These are phyloP conservation scores for Populus hybrid DNA, from an alignment of 441 rosid genomes.

Conservation along the genomic window DNA sequence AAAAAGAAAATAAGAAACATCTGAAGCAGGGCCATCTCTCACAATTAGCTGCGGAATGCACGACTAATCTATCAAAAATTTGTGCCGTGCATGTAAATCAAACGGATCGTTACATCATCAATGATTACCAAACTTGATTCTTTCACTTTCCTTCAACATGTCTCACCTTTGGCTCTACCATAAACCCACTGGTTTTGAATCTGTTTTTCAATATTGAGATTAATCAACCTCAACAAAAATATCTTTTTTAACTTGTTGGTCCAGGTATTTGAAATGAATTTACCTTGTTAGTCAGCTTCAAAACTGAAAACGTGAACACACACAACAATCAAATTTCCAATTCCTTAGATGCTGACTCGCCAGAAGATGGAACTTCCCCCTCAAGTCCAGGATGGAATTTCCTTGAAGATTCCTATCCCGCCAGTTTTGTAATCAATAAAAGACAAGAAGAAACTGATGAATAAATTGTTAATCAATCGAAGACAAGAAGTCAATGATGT, in stretches of 20 bases:
- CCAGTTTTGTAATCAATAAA: not conserved
- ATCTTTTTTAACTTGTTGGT: not conserved
- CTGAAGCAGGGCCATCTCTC: not conserved
- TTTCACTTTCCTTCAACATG: not conserved
- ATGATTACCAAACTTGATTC: not conserved
- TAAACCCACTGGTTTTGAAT: not conserved
- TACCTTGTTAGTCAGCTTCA: not conserved
- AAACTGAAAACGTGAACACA: not conserved
- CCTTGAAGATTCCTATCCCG: not conserved
- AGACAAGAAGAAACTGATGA: not conserved
- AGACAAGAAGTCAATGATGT: not conserved
- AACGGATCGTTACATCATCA: not conserved
- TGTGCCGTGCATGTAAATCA: not conserved
- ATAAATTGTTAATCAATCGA: not conserved
- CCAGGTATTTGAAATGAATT: not conserved
- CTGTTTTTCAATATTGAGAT: not conserved
- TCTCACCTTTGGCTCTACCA: not conserved
- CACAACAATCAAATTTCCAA: not conserved
- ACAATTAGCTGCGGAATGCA: not conserved
- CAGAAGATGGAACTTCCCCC: not conserved
- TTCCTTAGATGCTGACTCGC: not conserved
- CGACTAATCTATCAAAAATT: not conserved
- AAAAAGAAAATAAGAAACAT: not conserved
- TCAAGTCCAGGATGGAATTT: not conserved
- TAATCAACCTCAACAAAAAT: not conserved